Percentiles rank a stretch among this genome's conserved stretches.
These are phyloP conservation scores for Solanum appendiculatum DNA, from an alignment of 257 asterid genomes.

Conservation along the genomic window DNA sequence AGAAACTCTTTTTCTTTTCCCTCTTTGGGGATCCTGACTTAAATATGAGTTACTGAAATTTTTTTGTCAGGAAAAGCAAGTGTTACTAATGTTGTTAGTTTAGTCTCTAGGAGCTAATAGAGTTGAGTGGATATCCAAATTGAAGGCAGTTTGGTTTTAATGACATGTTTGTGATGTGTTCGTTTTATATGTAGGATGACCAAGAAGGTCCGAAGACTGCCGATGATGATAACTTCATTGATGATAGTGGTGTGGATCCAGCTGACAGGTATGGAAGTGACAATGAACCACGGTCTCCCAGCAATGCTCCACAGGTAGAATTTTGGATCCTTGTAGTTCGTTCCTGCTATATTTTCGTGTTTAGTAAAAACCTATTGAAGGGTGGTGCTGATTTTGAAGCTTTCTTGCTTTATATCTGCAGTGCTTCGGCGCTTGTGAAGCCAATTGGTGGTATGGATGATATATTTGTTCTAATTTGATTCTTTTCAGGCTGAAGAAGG, in stretches of 20 bases:
- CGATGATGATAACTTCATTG: conserved; percentile 84
- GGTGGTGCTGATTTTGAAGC: background rate
- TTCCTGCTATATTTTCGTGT: background rate
- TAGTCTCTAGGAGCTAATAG: background rate
- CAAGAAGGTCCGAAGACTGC: conserved; percentile 49
- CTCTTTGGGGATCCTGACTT: background rate
- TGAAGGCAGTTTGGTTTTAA: background rate
- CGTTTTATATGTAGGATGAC: conserved; percentile 44
- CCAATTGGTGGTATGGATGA: background rate
- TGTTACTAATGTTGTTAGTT: background rate
- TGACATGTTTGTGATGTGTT: background rate
- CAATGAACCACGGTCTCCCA: conserved; percentile 52
- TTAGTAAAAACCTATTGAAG: background rate
- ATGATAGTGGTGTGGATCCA: conserved; percentile 75
- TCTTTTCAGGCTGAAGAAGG: conserved; percentile 80
- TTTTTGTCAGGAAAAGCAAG: background rate
- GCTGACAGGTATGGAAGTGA: conserved; percentile 58
- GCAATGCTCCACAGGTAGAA: conserved; percentile 59
- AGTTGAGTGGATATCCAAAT: background rate
- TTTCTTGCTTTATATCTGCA: background rate
- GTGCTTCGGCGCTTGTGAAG: background rate
- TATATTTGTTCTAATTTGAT: background rate
- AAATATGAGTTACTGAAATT: background rate
- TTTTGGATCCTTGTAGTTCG: background rate
- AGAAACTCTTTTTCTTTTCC: background rate